Conservation (phyloP, 2,329 filamentous ascomycete genomes). For the Exophiala sideris region DNA sequence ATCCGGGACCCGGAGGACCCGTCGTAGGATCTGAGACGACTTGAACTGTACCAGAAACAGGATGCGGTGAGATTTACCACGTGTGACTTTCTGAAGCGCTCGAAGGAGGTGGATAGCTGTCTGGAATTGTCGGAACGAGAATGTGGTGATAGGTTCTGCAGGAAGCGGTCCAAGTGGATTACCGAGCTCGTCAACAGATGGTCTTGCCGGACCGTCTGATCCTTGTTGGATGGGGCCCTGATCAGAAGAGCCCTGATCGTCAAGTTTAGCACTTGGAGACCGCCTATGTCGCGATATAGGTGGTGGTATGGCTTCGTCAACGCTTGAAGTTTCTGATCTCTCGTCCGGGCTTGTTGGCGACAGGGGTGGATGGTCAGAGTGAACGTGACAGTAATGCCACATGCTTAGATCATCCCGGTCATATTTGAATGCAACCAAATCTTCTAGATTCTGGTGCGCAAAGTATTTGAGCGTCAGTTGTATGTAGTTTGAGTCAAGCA, state of each 20-base stretch:
- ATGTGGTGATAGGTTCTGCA: slow-evolving; percentile 75
- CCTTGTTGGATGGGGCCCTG: slow-evolving; percentile 16
- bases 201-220: slow-evolving; percentile 25
- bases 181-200: slow-evolving; percentile 80
- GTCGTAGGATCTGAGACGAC: slow-evolving; percentile 84
- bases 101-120: slow-evolving; percentile 92
- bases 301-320: slow-evolving; percentile 74
- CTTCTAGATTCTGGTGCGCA: slow-evolving; percentile 89
- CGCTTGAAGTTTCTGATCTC: slow-evolving; percentile 32
- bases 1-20: slow-evolving; percentile 86
- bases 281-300: slow-evolving; percentile 66
- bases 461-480: slow-evolving; percentile 90
- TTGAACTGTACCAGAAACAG: slow-evolving; percentile 94
- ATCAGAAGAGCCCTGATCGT: slow-evolving; percentile 30
- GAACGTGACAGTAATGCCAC: slow-evolving; percentile 80
- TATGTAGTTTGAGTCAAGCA: slow-evolving; percentile 93
- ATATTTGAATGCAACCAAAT: slow-evolving; percentile 78
- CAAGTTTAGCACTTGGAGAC: slow-evolving; percentile 37
- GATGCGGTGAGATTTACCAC: slow-evolving; percentile 91
- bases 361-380: slow-evolving; percentile 58
- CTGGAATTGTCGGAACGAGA: slow-evolving; percentile 93
- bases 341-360: slow-evolving; percentile 31
- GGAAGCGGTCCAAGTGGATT: slow-evolving; percentile 68
- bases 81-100: slow-evolving; percentile 96
- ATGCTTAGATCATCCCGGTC: slow-evolving; percentile 86